A percentile compares a stretch with the other conserved stretches of the same genome.
phyloP scores from a whole-genome alignment of 805 yeast species.

The Metschnikowia lochheadii region DNA sequence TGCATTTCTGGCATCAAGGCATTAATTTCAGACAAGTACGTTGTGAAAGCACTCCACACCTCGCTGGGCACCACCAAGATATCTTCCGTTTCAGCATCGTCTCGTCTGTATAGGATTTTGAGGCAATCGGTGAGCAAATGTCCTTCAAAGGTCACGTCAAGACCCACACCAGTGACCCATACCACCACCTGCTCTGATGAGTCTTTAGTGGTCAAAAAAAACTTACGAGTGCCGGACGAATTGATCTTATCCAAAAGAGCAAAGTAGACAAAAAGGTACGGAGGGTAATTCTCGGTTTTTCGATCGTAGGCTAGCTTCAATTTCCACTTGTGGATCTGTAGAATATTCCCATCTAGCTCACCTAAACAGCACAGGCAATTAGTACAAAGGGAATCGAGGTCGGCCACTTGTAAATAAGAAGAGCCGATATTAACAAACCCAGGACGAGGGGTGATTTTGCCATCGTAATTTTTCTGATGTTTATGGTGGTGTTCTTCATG shows the following conservation, averaged over 20 bases:
- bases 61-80: slow-evolving; percentile 10
- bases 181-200: slow-evolving; percentile 18
- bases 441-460: slow-evolving; percentile 41
- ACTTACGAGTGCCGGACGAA: slow-evolving; percentile 34
- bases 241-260: slow-evolving; percentile 35
- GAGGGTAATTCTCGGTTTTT: slow-evolving; percentile 16
- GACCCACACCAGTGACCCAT: slow-evolving; percentile 38
- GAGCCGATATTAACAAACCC: slow-evolving; percentile 51
- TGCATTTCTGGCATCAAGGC: slow-evolving; percentile 7
- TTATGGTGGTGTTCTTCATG: slow-evolving; percentile 21
- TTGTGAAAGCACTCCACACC: slow-evolving; percentile 9
- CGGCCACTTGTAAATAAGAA: slow-evolving; percentile 47
- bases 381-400: slow-evolving; percentile 26
- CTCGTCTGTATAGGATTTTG: slow-evolving; percentile 25
- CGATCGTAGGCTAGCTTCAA: slow-evolving; percentile 26
- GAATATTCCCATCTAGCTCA: slow-evolving; percentile 20
- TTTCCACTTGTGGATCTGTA: slow-evolving; percentile 55
- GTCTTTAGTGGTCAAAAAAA: slow-evolving; percentile 17
- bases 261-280: slow-evolving; percentile 20
- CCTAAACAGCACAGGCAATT: slow-evolving; percentile 42
- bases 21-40: slow-evolving; percentile 7
- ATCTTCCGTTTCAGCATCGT: slow-evolving; percentile 6
- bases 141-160: slow-evolving; percentile 24
- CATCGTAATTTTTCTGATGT: slow-evolving; percentile 24
- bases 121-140: slow-evolving; percentile 20